Evolutionary conservation across 31 red algal species (phyloP).

Genomic region (Porphyra umbilicalis): DNA sequence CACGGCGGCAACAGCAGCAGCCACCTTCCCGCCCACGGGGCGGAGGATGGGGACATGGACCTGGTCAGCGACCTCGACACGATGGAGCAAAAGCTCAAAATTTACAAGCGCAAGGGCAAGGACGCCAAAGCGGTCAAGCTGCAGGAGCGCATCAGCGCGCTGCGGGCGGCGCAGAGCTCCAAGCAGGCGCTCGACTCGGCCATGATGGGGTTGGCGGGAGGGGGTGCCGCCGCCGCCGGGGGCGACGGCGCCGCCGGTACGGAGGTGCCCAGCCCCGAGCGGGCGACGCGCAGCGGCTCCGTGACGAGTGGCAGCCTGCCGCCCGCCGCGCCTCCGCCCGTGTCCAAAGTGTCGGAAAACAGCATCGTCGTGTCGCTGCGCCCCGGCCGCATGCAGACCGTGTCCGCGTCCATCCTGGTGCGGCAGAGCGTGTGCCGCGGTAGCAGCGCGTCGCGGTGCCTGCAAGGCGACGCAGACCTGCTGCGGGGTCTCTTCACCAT

Average conservation of each 20-base stretch:
- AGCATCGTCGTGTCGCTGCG: not conserved
- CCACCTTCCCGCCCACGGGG: not conserved
- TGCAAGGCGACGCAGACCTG: not conserved
- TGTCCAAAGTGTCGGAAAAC: not conserved
- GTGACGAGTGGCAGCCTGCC: not conserved
- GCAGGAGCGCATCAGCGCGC: not conserved
- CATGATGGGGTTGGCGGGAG: not conserved
- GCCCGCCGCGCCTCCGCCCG: not conserved
- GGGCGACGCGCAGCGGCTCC: too few relatives aligned
- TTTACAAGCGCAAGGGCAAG: slow-evolving; percentile 23
- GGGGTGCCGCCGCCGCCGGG: not conserved
- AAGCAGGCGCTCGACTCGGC: not conserved
- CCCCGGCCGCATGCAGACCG: not conserved
- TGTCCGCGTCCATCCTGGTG: not conserved
- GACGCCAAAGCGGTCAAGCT: slow-evolving; percentile 9
- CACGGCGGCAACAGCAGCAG: not conserved
- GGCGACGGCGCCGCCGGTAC: not conserved
- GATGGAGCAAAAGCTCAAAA: slow-evolving; percentile 20
- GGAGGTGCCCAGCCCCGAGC: not conserved
- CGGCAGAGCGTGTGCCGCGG: not conserved
- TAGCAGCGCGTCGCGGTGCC: not conserved
- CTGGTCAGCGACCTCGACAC: not conserved
- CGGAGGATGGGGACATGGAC: not conserved
- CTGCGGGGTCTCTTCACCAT: not conserved
- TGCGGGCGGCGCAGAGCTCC: not conserved